Evolutionary conservation across 768 basidiomycete genomes (phyloP).

Genomic region (Amanita rubescens): DNA sequence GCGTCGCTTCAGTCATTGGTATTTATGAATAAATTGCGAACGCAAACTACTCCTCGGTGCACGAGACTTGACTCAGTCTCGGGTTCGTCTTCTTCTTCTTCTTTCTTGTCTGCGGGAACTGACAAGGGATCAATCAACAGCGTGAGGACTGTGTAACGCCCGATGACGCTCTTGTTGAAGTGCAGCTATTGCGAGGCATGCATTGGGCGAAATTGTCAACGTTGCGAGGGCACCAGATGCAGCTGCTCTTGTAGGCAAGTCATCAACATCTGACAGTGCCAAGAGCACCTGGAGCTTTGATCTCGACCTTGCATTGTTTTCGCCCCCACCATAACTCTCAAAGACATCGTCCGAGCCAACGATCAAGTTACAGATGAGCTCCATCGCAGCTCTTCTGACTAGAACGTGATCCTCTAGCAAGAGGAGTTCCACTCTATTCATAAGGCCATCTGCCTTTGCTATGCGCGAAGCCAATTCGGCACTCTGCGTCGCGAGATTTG

Average conservation of each 20-base stretch:
- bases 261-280: conserved; percentile 82
- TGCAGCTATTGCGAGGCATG: conserved; percentile 53
- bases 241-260: conserved; percentile 79
- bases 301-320: conserved; percentile 30
- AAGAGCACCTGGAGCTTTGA: conserved; percentile 77
- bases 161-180: conserved; percentile 61
- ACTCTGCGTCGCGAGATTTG: conserved; percentile 82
- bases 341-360: conserved; percentile 71
- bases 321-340: conserved; percentile 54
- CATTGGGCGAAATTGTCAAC: conserved; percentile 53
- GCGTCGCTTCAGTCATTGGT: conserved; percentile 30
- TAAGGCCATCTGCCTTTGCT: conserved; percentile 48
- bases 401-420: conserved; percentile 79
- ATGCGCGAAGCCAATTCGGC: conserved; percentile 60
- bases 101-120: conserved; percentile 23
- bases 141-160: conserved; percentile 56
- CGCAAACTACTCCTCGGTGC: conserved; percentile 73
- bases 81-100: conserved; percentile 28
- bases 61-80: conserved; percentile 53
- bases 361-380: conserved; percentile 89
- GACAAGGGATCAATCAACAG: conserved; percentile 58
- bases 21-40: conserved; percentile 52
- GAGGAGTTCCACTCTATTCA: conserved; percentile 62
- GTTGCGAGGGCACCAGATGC: conserved; percentile 87
- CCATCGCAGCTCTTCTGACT: conserved; percentile 80